Conservation (phyloP, 495 filamentous ascomycete species). For the Penicillium ochrochloron region DNA sequence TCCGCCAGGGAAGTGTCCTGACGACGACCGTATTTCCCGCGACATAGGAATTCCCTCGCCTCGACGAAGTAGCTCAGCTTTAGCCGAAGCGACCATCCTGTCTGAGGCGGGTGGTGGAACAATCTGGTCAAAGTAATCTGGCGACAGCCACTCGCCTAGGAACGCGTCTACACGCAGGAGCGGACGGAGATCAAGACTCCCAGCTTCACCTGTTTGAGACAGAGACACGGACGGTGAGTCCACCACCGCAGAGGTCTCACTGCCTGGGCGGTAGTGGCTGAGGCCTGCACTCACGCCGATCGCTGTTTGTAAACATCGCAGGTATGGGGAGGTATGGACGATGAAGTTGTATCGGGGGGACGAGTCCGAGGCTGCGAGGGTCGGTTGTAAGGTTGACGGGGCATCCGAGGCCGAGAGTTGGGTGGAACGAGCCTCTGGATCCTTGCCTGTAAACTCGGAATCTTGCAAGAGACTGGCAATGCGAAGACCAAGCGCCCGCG, state of each 20-base stretch:
- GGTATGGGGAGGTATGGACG: constrained; percentile 89
- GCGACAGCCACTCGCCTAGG: constrained; percentile 92
- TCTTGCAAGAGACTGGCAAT: constrained; percentile 74
- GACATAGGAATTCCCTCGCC: constrained; percentile 53
- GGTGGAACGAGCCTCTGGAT: constrained; percentile 22
- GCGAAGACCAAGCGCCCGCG: constrained; percentile 74
- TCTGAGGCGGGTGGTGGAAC: constrained; percentile 84
- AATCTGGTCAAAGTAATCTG: constrained; percentile 90
- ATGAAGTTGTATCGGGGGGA: constrained; percentile 73
- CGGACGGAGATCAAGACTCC: constrained; percentile 30
- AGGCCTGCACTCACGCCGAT: constrained; percentile 89
- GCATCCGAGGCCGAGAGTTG: constrained; percentile 19
- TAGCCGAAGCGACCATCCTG: constrained; percentile 85
- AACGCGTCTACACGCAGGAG: constrained; percentile 83
- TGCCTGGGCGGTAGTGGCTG: constrained; percentile 60
- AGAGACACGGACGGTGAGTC: constrained; percentile 8
- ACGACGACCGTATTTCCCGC: constrained; percentile 31
- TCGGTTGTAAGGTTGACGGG: constrained; percentile 22
- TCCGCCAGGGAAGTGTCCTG: constrained; percentile 64
- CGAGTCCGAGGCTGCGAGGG: constrained; percentile 40
- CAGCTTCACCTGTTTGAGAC: constrained; percentile 3
- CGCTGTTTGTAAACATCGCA: constrained; percentile 91
- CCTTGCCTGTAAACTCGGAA: constrained; percentile 35
- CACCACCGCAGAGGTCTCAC: constrained; percentile 20
- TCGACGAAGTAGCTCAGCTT: constrained; percentile 76